These are phyloP conservation scores for Akanthomyces lecanii DNA, from an alignment of 2,329 filamentous ascomycete genomes.

Conservation along the genomic window DNA sequence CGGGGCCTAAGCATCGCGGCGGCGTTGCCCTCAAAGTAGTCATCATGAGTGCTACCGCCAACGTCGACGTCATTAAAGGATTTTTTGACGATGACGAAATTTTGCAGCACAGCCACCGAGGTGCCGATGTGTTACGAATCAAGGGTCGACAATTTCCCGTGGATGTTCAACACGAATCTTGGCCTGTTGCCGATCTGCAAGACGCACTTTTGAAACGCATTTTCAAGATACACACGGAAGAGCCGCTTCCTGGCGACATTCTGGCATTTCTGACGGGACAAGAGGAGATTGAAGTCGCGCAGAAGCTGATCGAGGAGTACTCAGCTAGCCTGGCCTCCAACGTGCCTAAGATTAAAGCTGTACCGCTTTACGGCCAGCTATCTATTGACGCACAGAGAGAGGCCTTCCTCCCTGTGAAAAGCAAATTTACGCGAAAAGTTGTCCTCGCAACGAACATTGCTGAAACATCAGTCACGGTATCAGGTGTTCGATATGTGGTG, in stretches of 20 bases:
- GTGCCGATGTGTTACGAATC: constrained; percentile 56
- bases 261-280: constrained; percentile 90
- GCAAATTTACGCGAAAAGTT: constrained; percentile 75
- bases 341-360: constrained; percentile 66
- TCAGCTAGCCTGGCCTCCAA: constrained; percentile 66
- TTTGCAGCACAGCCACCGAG: constrained; percentile 18
- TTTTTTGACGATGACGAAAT: constrained; percentile 59
- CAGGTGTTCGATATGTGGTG: constrained; percentile 85
- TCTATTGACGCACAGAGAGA: constrained; percentile 81
- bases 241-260: constrained; percentile 90
- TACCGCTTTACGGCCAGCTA: constrained; percentile 86
- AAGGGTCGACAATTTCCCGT: constrained; percentile 87
- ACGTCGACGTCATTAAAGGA: constrained; percentile 69
- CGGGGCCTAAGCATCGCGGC: constrained; percentile 59
- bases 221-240: constrained; percentile 79
- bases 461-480: constrained; percentile 96
- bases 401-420: constrained; percentile 73
- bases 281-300: constrained; percentile 81
- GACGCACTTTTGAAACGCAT: constrained; percentile 77
- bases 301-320: constrained; percentile 77
- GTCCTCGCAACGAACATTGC: constrained; percentile 95
- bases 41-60: constrained; percentile 95
- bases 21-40: constrained; percentile 79
- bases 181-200: constrained; percentile 74
- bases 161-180: constrained; percentile 67